phyloP scores from a whole-genome alignment of 495 filamentous ascomycete species.

The Mycothermus thermophilus region DNA sequence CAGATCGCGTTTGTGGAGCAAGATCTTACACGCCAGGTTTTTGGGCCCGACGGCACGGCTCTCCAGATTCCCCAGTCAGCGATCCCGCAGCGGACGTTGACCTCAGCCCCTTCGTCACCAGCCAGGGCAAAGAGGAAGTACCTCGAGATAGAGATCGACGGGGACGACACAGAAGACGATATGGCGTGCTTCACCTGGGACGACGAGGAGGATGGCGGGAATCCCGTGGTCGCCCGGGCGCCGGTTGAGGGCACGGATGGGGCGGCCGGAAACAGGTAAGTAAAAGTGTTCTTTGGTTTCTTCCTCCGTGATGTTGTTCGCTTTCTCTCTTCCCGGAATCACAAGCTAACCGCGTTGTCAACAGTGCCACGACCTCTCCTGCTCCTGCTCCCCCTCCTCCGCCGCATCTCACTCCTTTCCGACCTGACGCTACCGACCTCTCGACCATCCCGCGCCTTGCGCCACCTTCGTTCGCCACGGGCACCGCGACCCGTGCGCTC shows the following conservation, averaged over 20 bases:
- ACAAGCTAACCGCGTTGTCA: neutral
- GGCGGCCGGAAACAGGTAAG: neutral
- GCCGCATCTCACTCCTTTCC: slow-evolving; percentile 46
- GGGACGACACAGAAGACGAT: slow-evolving; percentile 40
- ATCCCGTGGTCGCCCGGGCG: too few species aligned
- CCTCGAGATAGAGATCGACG: slow-evolving; percentile 35
- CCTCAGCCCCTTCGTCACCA: too few species aligned
- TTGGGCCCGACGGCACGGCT: neutral
- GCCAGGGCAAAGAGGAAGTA: too few species aligned
- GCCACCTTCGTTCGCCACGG: slow-evolving; percentile 56
- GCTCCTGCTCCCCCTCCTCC: neutral
- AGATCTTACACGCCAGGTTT: slow-evolving; percentile 2
- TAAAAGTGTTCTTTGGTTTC: neutral
- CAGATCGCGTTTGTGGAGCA: slow-evolving; percentile 1
- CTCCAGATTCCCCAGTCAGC: slow-evolving; percentile 19
- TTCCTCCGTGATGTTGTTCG: too few species aligned
- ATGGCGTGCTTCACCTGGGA: too few species aligned
- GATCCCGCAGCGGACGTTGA: too few species aligned
- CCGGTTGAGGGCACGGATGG: too few species aligned
- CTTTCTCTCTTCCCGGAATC: neutral
- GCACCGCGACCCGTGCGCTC: slow-evolving; percentile 46
- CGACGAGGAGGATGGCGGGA: too few species aligned
- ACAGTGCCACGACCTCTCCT: neutral
- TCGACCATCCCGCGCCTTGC: slow-evolving; percentile 42
- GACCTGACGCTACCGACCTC: slow-evolving; percentile 47